These are phyloP conservation scores for Volvariella volvacea DNA, from an alignment of 1,284 basidiomycete genomes.

Conservation along the genomic window DNA sequence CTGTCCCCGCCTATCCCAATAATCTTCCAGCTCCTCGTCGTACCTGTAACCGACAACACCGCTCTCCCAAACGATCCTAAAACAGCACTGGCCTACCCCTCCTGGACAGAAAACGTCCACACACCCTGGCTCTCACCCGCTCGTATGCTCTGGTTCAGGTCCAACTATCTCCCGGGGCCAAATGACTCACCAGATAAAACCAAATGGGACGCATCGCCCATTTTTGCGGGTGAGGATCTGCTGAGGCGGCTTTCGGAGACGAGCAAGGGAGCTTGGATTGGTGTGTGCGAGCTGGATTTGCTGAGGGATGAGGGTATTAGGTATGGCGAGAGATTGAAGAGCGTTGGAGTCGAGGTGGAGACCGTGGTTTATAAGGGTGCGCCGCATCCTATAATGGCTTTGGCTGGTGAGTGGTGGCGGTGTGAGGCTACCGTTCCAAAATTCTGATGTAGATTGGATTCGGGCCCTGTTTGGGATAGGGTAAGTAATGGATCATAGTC, in stretches of 20 bases:
- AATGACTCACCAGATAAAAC: slow-evolving; percentile 27
- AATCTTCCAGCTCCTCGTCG: slow-evolving; percentile 58
- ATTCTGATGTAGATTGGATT: too few relatives aligned
- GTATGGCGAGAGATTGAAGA: slow-evolving; percentile 55
- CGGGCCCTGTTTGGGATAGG: too few relatives aligned
- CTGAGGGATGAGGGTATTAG: slow-evolving; percentile 60
- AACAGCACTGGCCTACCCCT: slow-evolving; percentile 28
- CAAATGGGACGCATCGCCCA: slow-evolving; percentile 66
- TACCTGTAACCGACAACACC: slow-evolving; percentile 71
- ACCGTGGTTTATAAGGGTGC: slow-evolving; percentile 51
- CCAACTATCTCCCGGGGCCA: slow-evolving; percentile 54
- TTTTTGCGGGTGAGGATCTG: slow-evolving; percentile 54
- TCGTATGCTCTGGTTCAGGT: slow-evolving; percentile 69
- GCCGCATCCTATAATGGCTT: slow-evolving; percentile 65
- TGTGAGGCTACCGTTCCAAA: too few relatives aligned
- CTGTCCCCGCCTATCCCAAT: slow-evolving; percentile 46
- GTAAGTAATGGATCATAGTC: too few relatives aligned
- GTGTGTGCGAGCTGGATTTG: slow-evolving; percentile 60
- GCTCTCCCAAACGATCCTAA: slow-evolving; percentile 17
- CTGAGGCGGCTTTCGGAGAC: slow-evolving; percentile 42
- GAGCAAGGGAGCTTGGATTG: slow-evolving; percentile 45
- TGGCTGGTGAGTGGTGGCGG: slow-evolving; percentile 45
- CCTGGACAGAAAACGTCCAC: slow-evolving; percentile 54
- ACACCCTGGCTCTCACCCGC: slow-evolving; percentile 54
- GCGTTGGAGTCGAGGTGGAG: slow-evolving; percentile 41